phyloP scores from a whole-genome alignment of 495 filamentous ascomycete genomes.

The Monascus purpureus region DNA sequence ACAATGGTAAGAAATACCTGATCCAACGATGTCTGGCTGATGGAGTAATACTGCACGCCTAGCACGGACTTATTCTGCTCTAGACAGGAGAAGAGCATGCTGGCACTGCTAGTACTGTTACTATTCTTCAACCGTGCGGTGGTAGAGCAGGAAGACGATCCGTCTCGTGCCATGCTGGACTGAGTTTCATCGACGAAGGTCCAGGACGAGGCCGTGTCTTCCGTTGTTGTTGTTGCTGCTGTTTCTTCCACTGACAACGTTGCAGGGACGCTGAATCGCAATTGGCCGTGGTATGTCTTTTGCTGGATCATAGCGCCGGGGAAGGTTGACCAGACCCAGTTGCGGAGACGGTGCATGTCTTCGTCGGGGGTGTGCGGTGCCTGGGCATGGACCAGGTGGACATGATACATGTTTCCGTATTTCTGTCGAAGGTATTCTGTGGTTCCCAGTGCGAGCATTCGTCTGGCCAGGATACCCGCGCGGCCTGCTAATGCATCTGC shows the following conservation, averaged over 20 bases:
- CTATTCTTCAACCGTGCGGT: not conserved
- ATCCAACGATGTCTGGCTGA: constrained; percentile 70
- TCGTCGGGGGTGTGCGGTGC: constrained; percentile 53
- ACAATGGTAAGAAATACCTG: constrained; percentile 81
- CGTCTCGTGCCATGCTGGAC: not conserved
- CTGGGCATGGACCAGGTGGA: constrained; percentile 49
- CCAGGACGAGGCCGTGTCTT: not conserved
- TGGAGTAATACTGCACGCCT: constrained; percentile 66
- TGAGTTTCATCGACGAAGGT: not conserved
- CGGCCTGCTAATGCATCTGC: constrained; percentile 28
- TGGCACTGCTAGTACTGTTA: constrained; percentile 24
- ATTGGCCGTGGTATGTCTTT: constrained; percentile 66
- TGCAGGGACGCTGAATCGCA: constrained; percentile 60
- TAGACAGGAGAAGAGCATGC: constrained; percentile 52
- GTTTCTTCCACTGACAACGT: constrained; percentile 5
- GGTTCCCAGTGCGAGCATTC: constrained; percentile 28
- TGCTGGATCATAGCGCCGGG: constrained; percentile 49
- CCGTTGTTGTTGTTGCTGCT: not conserved
- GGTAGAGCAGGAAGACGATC: not conserved
- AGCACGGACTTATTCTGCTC: constrained; percentile 51
- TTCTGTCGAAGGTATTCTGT: constrained; percentile 21
- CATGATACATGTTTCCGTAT: constrained; percentile 26
- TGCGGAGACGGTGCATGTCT: constrained; percentile 49
- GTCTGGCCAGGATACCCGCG: constrained; percentile 28
- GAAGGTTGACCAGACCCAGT: constrained; percentile 46